phyloP scores from a whole-genome alignment of 148 eudicot species.

The Arctostaphylos glauca region DNA sequence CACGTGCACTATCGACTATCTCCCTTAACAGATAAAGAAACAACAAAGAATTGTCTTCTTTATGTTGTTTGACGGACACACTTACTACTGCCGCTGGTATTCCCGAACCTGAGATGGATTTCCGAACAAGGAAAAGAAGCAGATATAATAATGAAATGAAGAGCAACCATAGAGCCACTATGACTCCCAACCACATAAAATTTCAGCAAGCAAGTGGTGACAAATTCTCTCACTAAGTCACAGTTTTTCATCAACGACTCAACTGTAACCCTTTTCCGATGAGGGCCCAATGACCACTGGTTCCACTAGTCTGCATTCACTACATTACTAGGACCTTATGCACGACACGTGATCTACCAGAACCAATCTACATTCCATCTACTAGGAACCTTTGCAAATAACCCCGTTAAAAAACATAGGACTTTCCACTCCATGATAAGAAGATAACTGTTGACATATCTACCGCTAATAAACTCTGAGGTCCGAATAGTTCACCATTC shows the following conservation, averaged over 20 bases:
- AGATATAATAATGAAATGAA: neutral
- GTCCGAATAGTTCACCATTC: neutral
- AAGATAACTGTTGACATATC: neutral
- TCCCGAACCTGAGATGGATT: too few relatives aligned
- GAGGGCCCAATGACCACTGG: neutral
- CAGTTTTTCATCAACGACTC: neutral
- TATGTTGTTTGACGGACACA: neutral
- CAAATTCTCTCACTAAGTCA: neutral
- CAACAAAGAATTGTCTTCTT: neutral
- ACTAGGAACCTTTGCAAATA: neutral
- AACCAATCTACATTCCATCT: neutral
- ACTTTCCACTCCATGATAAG: neutral
- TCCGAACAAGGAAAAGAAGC: neutral
- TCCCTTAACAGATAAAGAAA: neutral
- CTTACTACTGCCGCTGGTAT: neutral
- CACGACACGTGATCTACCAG: slow-evolving; percentile 5
- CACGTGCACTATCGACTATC: neutral
- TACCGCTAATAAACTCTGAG: neutral
- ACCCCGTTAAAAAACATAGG: neutral
- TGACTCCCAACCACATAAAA: neutral
- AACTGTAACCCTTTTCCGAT: neutral
- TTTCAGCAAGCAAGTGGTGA: neutral
- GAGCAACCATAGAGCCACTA: neutral
- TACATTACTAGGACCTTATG: slow-evolving; percentile 3
- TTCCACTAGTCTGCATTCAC: neutral